These are phyloP conservation scores for Pelargonium myrrhifolium DNA, from an alignment of 441 rosid species.

Conservation along the genomic window DNA sequence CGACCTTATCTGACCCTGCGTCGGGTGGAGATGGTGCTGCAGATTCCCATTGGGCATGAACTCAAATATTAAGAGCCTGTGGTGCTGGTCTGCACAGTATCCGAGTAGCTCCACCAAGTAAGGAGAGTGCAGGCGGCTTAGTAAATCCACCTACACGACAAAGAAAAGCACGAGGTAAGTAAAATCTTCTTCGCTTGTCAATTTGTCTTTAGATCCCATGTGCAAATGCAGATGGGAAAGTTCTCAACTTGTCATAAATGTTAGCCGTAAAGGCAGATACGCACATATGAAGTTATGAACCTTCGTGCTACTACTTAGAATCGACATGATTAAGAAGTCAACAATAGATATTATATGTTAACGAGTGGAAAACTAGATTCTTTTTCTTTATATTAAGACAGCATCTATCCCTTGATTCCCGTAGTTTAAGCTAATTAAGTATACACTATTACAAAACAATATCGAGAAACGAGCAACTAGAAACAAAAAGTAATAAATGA, in stretches of 20 bases:
- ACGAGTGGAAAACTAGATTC: not conserved
- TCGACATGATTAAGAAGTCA: not conserved
- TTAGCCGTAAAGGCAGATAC: not conserved
- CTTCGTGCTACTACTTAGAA: not conserved
- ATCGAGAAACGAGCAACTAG: constrained; percentile 13
- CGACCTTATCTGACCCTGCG: constrained; percentile 27
- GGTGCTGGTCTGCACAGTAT: constrained; percentile 85
- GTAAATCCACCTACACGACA: constrained; percentile 65
- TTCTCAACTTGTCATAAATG: constrained; percentile 1
- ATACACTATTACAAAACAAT: not conserved
- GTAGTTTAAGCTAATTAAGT: not conserved
- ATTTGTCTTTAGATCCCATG: not conserved
- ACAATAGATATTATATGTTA: not conserved
- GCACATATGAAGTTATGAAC: not conserved
- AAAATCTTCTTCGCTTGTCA: not conserved
- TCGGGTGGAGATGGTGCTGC: constrained; percentile 47
- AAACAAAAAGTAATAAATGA: constrained; percentile 30
- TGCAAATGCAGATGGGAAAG: not conserved
- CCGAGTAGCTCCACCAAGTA: constrained; percentile 76
- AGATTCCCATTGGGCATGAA: constrained; percentile 72
- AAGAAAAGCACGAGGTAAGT: not conserved
- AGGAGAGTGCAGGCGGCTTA: constrained; percentile 75
- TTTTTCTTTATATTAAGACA: not conserved
- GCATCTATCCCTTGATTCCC: not conserved
- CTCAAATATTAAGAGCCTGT: constrained; percentile 63